A percentile compares a stretch with the other conserved stretches of the same genome.
Conservation (phyloP, 2,329 filamentous ascomycete genomes). For the Alternaria ventricosa region DNA sequence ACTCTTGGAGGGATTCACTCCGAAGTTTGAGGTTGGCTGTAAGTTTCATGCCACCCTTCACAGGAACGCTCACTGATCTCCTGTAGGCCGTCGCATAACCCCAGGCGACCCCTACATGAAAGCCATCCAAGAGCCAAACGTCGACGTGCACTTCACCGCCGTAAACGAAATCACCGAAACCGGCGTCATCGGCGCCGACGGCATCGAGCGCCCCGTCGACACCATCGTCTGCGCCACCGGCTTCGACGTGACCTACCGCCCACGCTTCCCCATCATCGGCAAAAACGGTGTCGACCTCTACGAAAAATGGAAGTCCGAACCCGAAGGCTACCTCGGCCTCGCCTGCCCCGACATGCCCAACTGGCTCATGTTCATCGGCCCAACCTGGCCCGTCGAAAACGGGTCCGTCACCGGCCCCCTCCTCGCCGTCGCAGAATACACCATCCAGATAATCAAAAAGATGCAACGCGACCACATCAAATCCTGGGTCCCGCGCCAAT, state of each 20-base stretch:
- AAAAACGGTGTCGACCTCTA: constrained; percentile 49
- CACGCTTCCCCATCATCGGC: constrained; percentile 54
- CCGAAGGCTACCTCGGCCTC: constrained; percentile 52
- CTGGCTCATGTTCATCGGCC: constrained; percentile 51
- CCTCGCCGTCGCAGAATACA: constrained; percentile 49
- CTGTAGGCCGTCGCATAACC: constrained; percentile 51
- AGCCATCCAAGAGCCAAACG: constrained; percentile 58
- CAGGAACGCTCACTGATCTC: background rate
- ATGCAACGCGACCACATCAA: constrained; percentile 56
- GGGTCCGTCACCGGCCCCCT: constrained; percentile 54
- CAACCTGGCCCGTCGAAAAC: constrained; percentile 55
- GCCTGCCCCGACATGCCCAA: constrained; percentile 54
- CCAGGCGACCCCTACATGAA: constrained; percentile 60
- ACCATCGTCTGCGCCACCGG: constrained; percentile 56
- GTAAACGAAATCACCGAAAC: constrained; percentile 55
- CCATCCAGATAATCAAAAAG: constrained; percentile 53
- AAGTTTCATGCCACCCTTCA: constrained; percentile 1
- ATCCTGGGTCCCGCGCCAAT: constrained; percentile 50
- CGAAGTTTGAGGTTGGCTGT: constrained; percentile 56
- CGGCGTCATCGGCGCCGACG: constrained; percentile 54
- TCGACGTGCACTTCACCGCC: constrained; percentile 59
- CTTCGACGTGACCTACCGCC: constrained; percentile 54
- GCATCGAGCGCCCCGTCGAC: constrained; percentile 50
- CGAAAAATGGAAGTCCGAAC: constrained; percentile 50
- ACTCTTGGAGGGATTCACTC: constrained; percentile 56